Conservation (phyloP, 1,139 yeast genomes). For the Taphrina confusa region DNA sequence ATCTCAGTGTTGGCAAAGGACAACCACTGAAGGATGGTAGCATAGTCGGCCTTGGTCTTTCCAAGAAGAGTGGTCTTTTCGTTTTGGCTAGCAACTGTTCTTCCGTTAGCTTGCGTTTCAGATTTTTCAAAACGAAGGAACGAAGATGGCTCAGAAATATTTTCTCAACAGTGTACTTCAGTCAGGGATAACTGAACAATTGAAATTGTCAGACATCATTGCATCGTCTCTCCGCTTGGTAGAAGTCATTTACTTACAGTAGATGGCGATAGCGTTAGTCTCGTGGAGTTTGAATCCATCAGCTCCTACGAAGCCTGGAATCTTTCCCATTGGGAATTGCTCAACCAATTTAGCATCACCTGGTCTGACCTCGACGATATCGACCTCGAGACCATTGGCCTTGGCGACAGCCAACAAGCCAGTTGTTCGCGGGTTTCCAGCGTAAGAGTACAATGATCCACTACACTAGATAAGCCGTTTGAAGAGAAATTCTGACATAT, state of each 20-base stretch:
- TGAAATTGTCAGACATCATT: slow-evolving; percentile 39
- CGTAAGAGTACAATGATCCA: slow-evolving; percentile 31
- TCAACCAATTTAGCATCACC: slow-evolving; percentile 54
- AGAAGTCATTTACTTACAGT: slow-evolving; percentile 45
- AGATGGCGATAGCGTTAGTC: slow-evolving; percentile 66
- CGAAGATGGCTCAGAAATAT: slow-evolving; percentile 51
- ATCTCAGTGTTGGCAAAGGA: slow-evolving; percentile 78
- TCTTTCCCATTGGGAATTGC: slow-evolving; percentile 57
- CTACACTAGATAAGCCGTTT: neutral
- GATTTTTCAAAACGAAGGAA: too few species aligned
- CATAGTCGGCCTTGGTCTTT: slow-evolving; percentile 64
- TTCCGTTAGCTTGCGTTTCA: neutral
- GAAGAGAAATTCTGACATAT: neutral
- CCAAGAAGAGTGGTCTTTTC: slow-evolving; percentile 57
- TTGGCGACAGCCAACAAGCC: slow-evolving; percentile 54
- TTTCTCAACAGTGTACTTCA: slow-evolving; percentile 76
- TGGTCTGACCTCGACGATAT: slow-evolving; percentile 53
- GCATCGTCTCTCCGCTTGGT: neutral
- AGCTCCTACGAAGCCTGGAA: slow-evolving; percentile 76
- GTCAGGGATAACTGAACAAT: slow-evolving; percentile 90
- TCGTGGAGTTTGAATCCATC: slow-evolving; percentile 80
- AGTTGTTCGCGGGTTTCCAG: slow-evolving; percentile 32
- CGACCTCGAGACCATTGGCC: slow-evolving; percentile 69
- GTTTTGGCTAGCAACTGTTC: slow-evolving; percentile 44
- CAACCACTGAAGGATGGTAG: slow-evolving; percentile 74